Evolutionary conservation across 2,329 filamentous ascomycete genomes (phyloP).

Genomic region (Aureobasidium sp.): DNA sequence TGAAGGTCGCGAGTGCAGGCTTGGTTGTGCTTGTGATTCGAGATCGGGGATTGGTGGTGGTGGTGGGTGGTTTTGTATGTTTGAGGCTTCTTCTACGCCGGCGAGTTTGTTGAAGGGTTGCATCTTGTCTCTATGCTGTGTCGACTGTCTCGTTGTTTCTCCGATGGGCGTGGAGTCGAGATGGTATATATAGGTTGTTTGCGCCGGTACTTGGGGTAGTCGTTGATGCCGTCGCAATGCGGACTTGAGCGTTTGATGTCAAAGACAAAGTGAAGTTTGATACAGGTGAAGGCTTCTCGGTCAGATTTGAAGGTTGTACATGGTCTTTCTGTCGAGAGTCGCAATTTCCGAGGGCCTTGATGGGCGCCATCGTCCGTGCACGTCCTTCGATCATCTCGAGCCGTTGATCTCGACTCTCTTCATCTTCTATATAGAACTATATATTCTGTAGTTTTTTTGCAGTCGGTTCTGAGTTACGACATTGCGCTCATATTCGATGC

Average conservation of each 20-base stretch:
- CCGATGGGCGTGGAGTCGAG: too few species aligned
- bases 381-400: background rate
- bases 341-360: conserved; percentile 7
- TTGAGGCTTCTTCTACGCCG: conserved; percentile 24
- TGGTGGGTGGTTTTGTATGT: conserved; percentile 16
- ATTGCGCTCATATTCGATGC: too few species aligned
- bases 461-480: too few species aligned
- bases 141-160: background rate
- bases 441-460: background rate
- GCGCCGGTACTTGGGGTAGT: background rate
- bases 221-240: background rate
- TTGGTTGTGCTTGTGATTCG: conserved; percentile 14
- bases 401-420: background rate
- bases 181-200: background rate
- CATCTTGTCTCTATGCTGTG: conserved; percentile 16
- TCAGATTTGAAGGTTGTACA: background rate
- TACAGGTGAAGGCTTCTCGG: background rate
- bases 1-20: conserved; percentile 18
- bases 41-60: conserved; percentile 19
- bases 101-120: conserved; percentile 27
- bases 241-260: background rate
- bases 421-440: background rate
- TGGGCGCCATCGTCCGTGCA: background rate
- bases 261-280: background rate
- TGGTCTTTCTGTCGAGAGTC: background rate